A percentile compares a stretch with the other conserved stretches of the same genome.
phyloP scores from a whole-genome alignment of 345 rosid species.

The Nephelium lappaceum region DNA sequence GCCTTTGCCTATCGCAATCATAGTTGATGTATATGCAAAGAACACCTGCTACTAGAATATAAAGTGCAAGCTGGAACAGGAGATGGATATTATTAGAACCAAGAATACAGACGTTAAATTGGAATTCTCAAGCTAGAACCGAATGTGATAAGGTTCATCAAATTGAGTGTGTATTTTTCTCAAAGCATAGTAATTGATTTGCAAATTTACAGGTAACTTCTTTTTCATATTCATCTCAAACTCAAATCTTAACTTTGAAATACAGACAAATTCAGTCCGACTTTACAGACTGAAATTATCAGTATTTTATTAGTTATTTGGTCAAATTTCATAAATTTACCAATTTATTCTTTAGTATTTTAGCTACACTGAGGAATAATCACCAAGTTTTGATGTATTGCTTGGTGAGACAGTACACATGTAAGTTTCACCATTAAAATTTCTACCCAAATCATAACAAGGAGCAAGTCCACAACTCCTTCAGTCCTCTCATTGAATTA shows the following conservation, averaged over 20 bases:
- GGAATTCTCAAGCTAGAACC: constrained; percentile 2
- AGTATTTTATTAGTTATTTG: neutral
- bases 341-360: neutral
- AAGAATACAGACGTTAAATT: neutral
- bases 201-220: neutral
- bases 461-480: neutral
- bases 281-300: neutral
- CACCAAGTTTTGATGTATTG: neutral
- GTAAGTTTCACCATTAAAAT: neutral
- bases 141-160: constrained; percentile 6
- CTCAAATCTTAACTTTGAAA: neutral
- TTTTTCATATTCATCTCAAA: neutral
- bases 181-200: neutral
- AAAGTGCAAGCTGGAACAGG: constrained; percentile 71
- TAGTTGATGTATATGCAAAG: constrained; percentile 95
- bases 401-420: neutral
- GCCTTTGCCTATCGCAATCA: constrained; percentile 98
- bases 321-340: neutral
- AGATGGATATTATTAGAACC: constrained; percentile 24
- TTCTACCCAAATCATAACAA: neutral
- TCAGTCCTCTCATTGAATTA: neutral
- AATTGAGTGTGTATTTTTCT: constrained; percentile 1
- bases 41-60: constrained; percentile 76
- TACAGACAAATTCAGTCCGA: neutral
- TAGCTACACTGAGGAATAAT: neutral